A percentile compares a stretch with the other conserved stretches of the same genome.
Conservation (phyloP, 2,329 filamentous ascomycete genomes). For the Colletotrichum coccodes region DNA sequence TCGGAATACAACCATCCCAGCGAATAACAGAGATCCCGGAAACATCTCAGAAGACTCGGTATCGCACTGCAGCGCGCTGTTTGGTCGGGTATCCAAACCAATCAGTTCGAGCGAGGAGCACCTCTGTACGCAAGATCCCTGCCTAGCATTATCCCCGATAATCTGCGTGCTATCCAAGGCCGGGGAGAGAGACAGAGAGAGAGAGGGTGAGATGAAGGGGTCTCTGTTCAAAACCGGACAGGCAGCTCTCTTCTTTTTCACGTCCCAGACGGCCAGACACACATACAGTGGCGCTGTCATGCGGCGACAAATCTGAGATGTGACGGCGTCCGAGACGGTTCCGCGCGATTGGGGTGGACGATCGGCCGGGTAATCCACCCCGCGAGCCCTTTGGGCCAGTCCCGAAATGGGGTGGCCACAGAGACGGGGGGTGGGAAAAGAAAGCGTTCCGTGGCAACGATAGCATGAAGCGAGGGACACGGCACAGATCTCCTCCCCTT, state of each 20-base stretch:
- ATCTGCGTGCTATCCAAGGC: background rate
- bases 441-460: constrained; percentile 23
- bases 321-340: constrained; percentile 21
- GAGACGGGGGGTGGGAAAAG: constrained; percentile 16
- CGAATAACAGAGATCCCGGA: background rate
- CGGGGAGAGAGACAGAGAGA: constrained; percentile 12
- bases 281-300: constrained; percentile 19
- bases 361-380: constrained; percentile 29
- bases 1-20: background rate
- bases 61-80: background rate
- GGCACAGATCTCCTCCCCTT: background rate
- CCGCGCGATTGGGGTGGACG: constrained; percentile 24
- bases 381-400: background rate
- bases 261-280: background rate
- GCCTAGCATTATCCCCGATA: background rate
- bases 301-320: constrained; percentile 15
- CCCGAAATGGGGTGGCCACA: constrained; percentile 15
- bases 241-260: background rate
- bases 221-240: background rate
- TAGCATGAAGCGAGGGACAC: constrained; percentile 16
- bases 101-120: background rate
- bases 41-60: background rate
- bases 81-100: background rate
- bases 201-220: background rate
- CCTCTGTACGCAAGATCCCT: background rate